Percentiles rank a stretch among this genome's conserved stretches.
Evolutionary conservation across 371 early-diverging fungal genomes (phyloP).

Genomic region (Lichtheimia ornata): DNA sequence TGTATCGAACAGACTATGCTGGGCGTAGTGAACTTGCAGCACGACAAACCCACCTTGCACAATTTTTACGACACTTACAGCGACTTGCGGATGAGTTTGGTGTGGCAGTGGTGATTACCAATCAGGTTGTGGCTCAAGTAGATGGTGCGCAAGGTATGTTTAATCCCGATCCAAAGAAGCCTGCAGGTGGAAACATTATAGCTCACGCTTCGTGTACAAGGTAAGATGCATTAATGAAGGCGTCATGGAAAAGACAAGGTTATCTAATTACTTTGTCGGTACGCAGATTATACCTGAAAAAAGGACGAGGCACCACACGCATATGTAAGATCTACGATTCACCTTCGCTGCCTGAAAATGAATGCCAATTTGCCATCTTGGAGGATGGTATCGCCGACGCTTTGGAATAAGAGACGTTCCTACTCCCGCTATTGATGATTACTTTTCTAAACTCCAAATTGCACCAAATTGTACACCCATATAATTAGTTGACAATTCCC

Average conservation of each 20-base stretch:
- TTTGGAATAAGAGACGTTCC: constrained; percentile 10
- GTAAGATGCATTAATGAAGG: neutral
- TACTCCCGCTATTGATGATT: neutral
- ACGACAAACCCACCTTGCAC: constrained; percentile 96
- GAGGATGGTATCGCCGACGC: constrained; percentile 69
- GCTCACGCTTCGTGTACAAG: constrained; percentile 93
- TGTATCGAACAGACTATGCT: constrained; percentile 98
- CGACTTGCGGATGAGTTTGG: constrained; percentile 92
- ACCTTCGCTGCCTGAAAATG: constrained; percentile 82
- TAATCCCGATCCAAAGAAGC: constrained; percentile 95
- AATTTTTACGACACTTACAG: constrained; percentile 88
- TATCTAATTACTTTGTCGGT: neutral
- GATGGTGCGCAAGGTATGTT: constrained; percentile 94
- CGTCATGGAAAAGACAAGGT: no score
- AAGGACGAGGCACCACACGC: constrained; percentile 82
- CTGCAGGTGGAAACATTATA: constrained; percentile 98
- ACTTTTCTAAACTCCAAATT: neutral
- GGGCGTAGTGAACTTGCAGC: constrained; percentile 99
- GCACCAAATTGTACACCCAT: neutral
- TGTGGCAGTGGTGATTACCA: constrained; percentile 84
- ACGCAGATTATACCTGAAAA: constrained; percentile 74
- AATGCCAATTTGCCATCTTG: constrained; percentile 69
- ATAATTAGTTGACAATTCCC: neutral
- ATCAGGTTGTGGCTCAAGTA: constrained; percentile 98
- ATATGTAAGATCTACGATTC: constrained; percentile 92